Conservation (phyloP, 345 rosid species). For the Populus euphratica region DNA sequence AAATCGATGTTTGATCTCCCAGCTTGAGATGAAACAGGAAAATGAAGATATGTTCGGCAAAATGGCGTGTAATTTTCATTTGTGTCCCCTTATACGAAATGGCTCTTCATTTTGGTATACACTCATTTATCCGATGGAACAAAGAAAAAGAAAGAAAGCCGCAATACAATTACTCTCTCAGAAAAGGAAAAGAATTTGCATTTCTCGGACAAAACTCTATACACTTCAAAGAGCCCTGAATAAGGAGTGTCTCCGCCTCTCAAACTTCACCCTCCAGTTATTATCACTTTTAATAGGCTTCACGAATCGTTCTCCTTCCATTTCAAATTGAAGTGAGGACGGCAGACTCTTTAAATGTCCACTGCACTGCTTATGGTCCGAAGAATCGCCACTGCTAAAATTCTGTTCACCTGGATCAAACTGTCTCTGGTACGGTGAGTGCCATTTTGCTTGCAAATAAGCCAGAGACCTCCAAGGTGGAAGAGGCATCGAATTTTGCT, state of each 20-base stretch:
- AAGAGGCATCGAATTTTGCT: slow-evolving; percentile 88
- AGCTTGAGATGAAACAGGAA: neutral
- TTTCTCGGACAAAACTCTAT: slow-evolving; percentile 26
- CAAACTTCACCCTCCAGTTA: slow-evolving; percentile 48
- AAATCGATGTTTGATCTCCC: neutral
- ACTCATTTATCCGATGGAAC: slow-evolving; percentile 24
- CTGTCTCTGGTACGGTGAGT: slow-evolving; percentile 56
- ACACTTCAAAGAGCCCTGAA: slow-evolving; percentile 37
- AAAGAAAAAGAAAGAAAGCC: slow-evolving; percentile 35
- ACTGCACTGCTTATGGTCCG: slow-evolving; percentile 52
- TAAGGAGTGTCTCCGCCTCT: slow-evolving; percentile 43
- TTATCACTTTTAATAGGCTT: slow-evolving; percentile 45
- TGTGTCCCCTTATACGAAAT: slow-evolving; percentile 18
- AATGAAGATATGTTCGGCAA: slow-evolving; percentile 5
- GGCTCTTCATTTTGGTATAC: slow-evolving; percentile 18
- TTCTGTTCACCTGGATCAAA: slow-evolving; percentile 37
- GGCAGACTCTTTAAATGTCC: slow-evolving; percentile 70
- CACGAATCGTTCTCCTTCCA: slow-evolving; percentile 44
- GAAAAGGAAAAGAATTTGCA: slow-evolving; percentile 26
- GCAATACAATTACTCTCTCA: slow-evolving; percentile 35
- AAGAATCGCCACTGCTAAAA: slow-evolving; percentile 19
- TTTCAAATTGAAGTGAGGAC: slow-evolving; percentile 51
- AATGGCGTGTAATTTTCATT: slow-evolving; percentile 14
- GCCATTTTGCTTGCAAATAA: slow-evolving; percentile 86
- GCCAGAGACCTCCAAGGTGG: slow-evolving; percentile 96